phyloP scores from a whole-genome alignment of 164 flowering plant species.

The Dillenia suffruticosa region DNA sequence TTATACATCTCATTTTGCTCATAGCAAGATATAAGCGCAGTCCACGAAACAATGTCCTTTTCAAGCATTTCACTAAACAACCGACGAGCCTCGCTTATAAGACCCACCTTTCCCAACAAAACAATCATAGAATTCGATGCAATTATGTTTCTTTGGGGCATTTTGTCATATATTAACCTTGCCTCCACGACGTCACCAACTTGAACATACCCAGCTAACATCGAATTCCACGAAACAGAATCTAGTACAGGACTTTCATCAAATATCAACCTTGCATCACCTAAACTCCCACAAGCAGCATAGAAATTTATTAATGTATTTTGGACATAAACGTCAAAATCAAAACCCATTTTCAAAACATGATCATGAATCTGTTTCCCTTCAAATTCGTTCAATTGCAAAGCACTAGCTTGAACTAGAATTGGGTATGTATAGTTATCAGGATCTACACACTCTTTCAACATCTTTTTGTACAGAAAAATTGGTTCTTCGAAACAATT shows the following conservation, averaged over 20 bases:
- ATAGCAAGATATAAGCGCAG: constrained; percentile 37
- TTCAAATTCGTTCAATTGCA: constrained; percentile 18
- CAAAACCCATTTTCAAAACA: constrained; percentile 37
- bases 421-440: constrained; percentile 44
- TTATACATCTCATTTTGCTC: constrained; percentile 36
- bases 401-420: constrained; percentile 29
- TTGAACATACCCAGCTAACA: constrained; percentile 40
- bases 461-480: constrained; percentile 26
- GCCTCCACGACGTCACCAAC: constrained; percentile 34
- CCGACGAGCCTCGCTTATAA: constrained; percentile 24
- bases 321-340: constrained; percentile 36
- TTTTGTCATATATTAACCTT: constrained; percentile 21
- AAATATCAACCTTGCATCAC: constrained; percentile 32
- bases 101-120: constrained; percentile 32
- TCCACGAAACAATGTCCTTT: constrained; percentile 45
- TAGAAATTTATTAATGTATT: constrained; percentile 45
- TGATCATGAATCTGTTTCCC: constrained; percentile 38
- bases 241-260: constrained; percentile 40
- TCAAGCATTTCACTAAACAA: constrained; percentile 27
- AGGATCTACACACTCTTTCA: constrained; percentile 12
- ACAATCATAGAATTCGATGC: constrained; percentile 53
- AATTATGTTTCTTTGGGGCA: constrained; percentile 40
- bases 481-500: constrained; percentile 10
- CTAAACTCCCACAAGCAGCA: constrained; percentile 25
- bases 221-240: constrained; percentile 44